Base-by-base conservation (phyloP, 2,329 filamentous ascomycete species). In the Neofusicoccum kwambonambiense region DNA sequence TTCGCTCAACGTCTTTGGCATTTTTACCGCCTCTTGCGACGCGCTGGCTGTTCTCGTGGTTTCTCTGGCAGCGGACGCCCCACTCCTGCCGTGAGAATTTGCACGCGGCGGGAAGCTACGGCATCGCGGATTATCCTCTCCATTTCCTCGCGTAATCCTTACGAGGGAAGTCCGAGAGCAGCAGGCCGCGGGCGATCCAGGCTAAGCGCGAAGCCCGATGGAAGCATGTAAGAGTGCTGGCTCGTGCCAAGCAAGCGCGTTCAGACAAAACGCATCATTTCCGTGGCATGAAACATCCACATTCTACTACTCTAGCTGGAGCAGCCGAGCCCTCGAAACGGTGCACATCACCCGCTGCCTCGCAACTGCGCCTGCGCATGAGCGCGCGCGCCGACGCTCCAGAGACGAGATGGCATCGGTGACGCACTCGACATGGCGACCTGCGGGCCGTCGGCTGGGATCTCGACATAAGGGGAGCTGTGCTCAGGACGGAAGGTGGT, bases 401-500 rank as follows among this genome's bases (percentile, higher is more conserved):
- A 39, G 27, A 37, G 58, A 51, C 58, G 37, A 41, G 58, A 42
- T 42, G 58, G 49, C 37, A 58, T 62, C 58, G 47, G 34, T 62
- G 58, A 50, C 58, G 58, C 45, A 62, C 34, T 41, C 34, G 47
- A 50, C 19, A 22, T 19, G 34, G 34, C 17, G 52, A 57, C 51
- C 34, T 31, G 57, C 45, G 37, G 42, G 44, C 57, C 42, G 45
- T 34, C 42, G 12, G 45, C 45, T 41, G n/a, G 57, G 45, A 60
- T 47, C 47, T 42, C 8, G 54, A 34, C 41, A 45, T 45, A 58
- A 45, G n/a, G 42, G 27, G 42, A 31, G 15, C 34, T 17, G 39
- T 47, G 61, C 61, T 63, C 61, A 63, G 61, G 61, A 63, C 61
- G 49, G 61, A 52, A 63, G 61, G 61, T 63, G 61, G 61, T 45